Evolutionary conservation across 2,329 filamentous ascomycete species (phyloP).

Genomic region (Xylariomycetidae sp.): DNA sequence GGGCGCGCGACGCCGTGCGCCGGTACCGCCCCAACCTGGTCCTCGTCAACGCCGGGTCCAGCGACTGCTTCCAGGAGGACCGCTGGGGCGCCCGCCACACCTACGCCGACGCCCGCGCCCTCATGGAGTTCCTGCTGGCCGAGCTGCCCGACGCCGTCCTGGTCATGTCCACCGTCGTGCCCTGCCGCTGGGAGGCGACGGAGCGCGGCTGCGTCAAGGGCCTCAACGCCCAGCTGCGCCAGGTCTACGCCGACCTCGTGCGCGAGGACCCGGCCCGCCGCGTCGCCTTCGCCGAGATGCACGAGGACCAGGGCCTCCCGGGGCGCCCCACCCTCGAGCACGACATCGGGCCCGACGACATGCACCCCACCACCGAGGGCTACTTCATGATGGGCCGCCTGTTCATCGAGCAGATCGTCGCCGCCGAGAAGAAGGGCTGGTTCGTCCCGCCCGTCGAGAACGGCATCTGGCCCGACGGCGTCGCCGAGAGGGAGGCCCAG

Average conservation of each 20-base stretch:
- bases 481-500: no score
- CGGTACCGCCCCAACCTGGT: conserved; percentile 22
- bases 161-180: conserved; percentile 21
- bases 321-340: no score
- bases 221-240: conserved; percentile 23
- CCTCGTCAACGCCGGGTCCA: conserved; percentile 22
- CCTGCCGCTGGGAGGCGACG: conserved; percentile 18
- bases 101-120: conserved; percentile 15
- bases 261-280: conserved; percentile 16
- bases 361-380: no score
- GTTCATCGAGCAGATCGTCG: no score
- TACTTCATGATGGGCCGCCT: no score
- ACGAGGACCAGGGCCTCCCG: conserved; percentile 20
- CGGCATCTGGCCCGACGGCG: no score
- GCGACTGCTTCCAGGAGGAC: conserved; percentile 23
- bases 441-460: no score
- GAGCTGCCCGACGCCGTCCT: conserved; percentile 17
- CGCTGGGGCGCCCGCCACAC: conserved; percentile 15
- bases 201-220: no score
- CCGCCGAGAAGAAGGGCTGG: no score
- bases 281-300: conserved; percentile 23
- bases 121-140: conserved; percentile 16
- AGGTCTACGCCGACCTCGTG: conserved; percentile 16
- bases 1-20: conserved; percentile 18
- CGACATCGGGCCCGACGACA: no score